A percentile compares a stretch with the other conserved stretches of the same genome.
Evolutionary conservation across 805 yeast genomes (phyloP).

Genomic region (Wickerhamiella galacta): DNA sequence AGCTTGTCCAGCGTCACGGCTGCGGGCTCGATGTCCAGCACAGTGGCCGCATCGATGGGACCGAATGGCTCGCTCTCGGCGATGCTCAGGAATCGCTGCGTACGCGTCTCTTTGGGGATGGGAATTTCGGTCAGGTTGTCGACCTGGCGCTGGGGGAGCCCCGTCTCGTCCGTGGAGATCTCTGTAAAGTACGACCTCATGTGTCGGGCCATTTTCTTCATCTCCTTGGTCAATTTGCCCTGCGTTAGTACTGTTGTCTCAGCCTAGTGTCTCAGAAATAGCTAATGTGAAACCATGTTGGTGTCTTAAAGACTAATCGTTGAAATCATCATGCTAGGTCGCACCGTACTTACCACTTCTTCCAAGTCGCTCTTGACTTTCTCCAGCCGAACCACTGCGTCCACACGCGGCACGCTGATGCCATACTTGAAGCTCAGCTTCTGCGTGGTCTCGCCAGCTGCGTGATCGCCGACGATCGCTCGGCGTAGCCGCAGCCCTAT

Average conservation of each 20-base stretch:
- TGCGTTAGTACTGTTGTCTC: slow-evolving; percentile 14
- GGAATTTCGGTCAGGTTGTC: slow-evolving; percentile 93
- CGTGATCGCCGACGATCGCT: slow-evolving; percentile 40
- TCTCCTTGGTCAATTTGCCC: slow-evolving; percentile 36
- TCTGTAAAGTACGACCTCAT: slow-evolving; percentile 73
- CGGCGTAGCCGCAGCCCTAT: slow-evolving; percentile 43
- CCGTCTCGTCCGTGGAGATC: slow-evolving; percentile 16
- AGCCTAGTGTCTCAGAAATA: slow-evolving; percentile 13
- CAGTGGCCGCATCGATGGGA: slow-evolving; percentile 83
- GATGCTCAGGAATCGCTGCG: slow-evolving; percentile 70
- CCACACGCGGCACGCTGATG: slow-evolving; percentile 68
- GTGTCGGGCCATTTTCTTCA: slow-evolving; percentile 39
- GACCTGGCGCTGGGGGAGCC: slow-evolving; percentile 22
- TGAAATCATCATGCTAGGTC: too few species aligned
- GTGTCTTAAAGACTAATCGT: slow-evolving; percentile 75
- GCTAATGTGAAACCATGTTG: slow-evolving; percentile 30
- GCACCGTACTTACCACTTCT: slow-evolving; percentile 48
- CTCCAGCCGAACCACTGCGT: slow-evolving; percentile 63
- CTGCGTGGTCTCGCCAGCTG: slow-evolving; percentile 41
- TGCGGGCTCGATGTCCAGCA: slow-evolving; percentile 78
- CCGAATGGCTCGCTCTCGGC: slow-evolving; percentile 94
- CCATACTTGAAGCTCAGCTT: slow-evolving; percentile 66
- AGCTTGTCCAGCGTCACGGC: slow-evolving; percentile 54
- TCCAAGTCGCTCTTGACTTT: slow-evolving; percentile 48
- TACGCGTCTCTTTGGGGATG: slow-evolving; percentile 63